phyloP scores from a whole-genome alignment of 2,329 filamentous ascomycete genomes.

The Dothidotthia symphoricarpi region DNA sequence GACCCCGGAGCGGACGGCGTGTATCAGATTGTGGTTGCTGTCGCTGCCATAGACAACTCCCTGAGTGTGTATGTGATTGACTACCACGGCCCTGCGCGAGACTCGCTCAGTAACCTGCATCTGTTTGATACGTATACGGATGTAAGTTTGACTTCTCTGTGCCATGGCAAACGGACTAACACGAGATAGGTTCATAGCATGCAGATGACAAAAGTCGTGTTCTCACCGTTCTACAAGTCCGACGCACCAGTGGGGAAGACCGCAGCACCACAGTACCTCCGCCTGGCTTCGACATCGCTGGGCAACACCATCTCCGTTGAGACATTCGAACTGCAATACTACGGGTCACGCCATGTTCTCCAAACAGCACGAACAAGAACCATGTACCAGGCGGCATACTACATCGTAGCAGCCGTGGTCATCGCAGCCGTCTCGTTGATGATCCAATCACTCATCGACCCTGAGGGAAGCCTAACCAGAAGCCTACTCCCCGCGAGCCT shows the following conservation, averaged over 20 bases:
- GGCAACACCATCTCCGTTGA: constrained; percentile 78
- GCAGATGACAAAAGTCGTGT: constrained; percentile 56
- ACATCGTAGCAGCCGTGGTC: constrained; percentile 59
- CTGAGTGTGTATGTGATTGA: constrained; percentile 77
- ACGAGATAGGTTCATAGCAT: constrained; percentile 46
- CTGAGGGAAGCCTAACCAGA: constrained; percentile 47
- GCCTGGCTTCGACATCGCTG: constrained; percentile 78
- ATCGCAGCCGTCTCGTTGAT: constrained; percentile 63
- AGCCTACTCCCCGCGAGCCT: constrained; percentile 54
- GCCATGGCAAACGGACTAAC: constrained; percentile 6
- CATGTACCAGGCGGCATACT: constrained; percentile 54
- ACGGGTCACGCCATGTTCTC: constrained; percentile 65
- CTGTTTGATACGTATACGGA: constrained; percentile 53
- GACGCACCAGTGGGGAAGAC: constrained; percentile 22
- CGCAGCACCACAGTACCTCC: constrained; percentile 59
- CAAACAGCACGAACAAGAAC: constrained; percentile 53
- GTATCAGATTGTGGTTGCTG: constrained; percentile 75
- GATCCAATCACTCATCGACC: constrained; percentile 59
- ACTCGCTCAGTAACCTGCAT: constrained; percentile 50
- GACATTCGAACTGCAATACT: constrained; percentile 64
- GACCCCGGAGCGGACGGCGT: constrained; percentile 58
- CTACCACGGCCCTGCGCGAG: constrained; percentile 54
- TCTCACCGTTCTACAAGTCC: constrained; percentile 48
- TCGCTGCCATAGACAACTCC: constrained; percentile 76
- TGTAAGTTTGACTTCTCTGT: constrained; percentile 40